A percentile compares a stretch with the other conserved stretches of the same genome.
Conservation (phyloP, 176 grass and related monocot species). For the Aechmea fasciata region DNA sequence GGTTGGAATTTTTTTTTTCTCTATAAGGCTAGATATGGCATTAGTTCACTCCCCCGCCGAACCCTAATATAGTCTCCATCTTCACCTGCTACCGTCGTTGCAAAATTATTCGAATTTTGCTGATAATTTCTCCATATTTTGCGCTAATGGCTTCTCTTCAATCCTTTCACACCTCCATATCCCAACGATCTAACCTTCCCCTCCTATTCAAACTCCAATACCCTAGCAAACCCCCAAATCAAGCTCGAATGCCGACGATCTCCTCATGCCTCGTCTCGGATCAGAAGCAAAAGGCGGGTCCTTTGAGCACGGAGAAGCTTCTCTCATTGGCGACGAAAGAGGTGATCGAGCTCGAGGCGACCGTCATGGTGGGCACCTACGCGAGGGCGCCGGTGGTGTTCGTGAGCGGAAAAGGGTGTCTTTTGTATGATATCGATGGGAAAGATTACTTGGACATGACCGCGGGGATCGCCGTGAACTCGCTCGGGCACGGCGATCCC, state of each 20-base stretch:
- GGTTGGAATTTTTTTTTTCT: too few species aligned
- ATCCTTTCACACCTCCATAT: neutral
- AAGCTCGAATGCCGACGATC: neutral
- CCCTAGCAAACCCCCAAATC: neutral
- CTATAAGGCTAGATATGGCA: too few species aligned
- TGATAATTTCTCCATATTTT: neutral
- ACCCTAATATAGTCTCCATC: too few species aligned
- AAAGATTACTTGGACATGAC: constrained; percentile 87
- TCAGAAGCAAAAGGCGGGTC: neutral
- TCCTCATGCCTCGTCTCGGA: neutral
- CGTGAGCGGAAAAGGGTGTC: constrained; percentile 55
- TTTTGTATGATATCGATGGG: constrained; percentile 65
- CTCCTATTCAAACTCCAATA: neutral
- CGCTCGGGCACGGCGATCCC: constrained; percentile 58
- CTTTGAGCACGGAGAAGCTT: neutral
- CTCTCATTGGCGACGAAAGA: constrained; percentile 37
- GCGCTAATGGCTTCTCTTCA: neutral
- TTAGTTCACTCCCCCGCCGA: too few species aligned
- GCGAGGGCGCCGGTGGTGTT: constrained; percentile 56
- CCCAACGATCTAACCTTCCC: neutral
- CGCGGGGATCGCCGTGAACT: constrained; percentile 77
- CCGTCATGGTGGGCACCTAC: constrained; percentile 64
- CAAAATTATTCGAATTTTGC: neutral
- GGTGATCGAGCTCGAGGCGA: constrained; percentile 54
- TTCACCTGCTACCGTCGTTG: too few species aligned